Conservation (phyloP, 768 basidiomycete genomes). For the Albatrellus ellisii region DNA sequence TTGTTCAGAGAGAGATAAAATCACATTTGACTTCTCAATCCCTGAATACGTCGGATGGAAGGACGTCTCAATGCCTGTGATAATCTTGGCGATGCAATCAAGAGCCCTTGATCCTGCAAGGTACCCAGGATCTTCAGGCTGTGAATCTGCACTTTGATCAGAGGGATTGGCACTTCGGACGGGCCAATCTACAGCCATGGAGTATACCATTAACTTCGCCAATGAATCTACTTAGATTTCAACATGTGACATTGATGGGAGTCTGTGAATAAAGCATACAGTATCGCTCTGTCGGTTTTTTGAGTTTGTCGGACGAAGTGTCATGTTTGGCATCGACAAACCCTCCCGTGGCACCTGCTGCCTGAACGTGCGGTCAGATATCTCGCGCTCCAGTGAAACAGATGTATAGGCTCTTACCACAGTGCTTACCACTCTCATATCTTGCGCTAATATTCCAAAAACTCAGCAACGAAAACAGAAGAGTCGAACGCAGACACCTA, state of each 20-base stretch:
- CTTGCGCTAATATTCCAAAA: slow-evolving; percentile 21
- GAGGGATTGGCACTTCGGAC: slow-evolving; percentile 30
- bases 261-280: slow-evolving; percentile 26
- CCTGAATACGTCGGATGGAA: slow-evolving; percentile 95
- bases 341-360: slow-evolving; percentile 47
- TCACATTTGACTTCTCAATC: slow-evolving; percentile 56
- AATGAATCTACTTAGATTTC: slow-evolving; percentile 45
- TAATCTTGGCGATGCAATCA: slow-evolving; percentile 74
- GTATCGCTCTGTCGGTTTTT: slow-evolving; percentile 51
- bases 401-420: slow-evolving; percentile 29
- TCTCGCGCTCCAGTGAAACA: background rate
- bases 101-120: slow-evolving; percentile 80
- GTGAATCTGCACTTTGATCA: slow-evolving; percentile 16
- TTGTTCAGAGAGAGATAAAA: slow-evolving; percentile 11
- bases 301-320: slow-evolving; percentile 49
- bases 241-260: background rate
- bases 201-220: slow-evolving; percentile 80
- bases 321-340: slow-evolving; percentile 50
- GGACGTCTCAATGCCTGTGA: slow-evolving; percentile 87
- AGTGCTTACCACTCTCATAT: slow-evolving; percentile 59
- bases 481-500: slow-evolving; percentile 19
- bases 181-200: slow-evolving; percentile 74
- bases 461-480: background rate
- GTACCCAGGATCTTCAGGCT: slow-evolving; percentile 34
- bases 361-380: slow-evolving; percentile 25